A percentile compares a stretch with the other conserved stretches of the same genome.
Evolutionary conservation across 139 green algal species (phyloP).

Genomic region (Chlamydomonas sp.): DNA sequence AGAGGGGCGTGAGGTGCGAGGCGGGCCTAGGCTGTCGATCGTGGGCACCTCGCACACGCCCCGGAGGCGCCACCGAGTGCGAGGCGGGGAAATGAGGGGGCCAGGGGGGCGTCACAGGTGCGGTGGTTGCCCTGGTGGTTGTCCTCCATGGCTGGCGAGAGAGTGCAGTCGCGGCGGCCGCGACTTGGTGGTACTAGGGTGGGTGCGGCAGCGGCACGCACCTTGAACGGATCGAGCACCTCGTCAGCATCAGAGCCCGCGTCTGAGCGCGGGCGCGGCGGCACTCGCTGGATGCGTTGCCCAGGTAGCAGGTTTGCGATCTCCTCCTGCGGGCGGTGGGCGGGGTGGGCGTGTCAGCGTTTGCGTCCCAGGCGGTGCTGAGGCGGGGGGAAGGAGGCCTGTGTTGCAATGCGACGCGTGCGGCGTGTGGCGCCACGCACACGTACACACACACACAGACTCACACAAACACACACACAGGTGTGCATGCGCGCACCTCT

Average conservation of each 20-base stretch:
- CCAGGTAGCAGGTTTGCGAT: conserved; percentile 38
- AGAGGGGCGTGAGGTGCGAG: not conserved
- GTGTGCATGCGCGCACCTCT: conserved; percentile 37
- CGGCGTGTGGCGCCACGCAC: not conserved
- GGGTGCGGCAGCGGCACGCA: too few species aligned
- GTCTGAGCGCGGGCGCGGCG: conserved; percentile 30
- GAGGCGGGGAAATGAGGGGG: too few species aligned
- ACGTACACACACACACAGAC: conserved; percentile 4
- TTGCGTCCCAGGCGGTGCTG: not conserved
- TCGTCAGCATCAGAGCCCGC: too few species aligned
- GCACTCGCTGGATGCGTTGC: conserved; percentile 39
- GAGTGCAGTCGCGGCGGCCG: too few species aligned
- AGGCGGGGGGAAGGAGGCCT: not conserved
- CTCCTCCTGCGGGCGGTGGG: conserved; percentile 46
- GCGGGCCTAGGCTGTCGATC: conserved; percentile 6
- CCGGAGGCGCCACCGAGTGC: too few species aligned
- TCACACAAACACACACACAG: not conserved
- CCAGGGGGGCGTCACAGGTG: too few species aligned
- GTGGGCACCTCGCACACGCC: not conserved
- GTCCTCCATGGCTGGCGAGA: too few species aligned
- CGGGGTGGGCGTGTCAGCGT: not conserved
- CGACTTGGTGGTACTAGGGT: too few species aligned
- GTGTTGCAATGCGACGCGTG: not conserved
- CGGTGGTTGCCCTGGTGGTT: too few species aligned
- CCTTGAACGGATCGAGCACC: too few species aligned